Evolutionary conservation across 257 asterid species (phyloP).

Genomic region (Plantago major): DNA sequence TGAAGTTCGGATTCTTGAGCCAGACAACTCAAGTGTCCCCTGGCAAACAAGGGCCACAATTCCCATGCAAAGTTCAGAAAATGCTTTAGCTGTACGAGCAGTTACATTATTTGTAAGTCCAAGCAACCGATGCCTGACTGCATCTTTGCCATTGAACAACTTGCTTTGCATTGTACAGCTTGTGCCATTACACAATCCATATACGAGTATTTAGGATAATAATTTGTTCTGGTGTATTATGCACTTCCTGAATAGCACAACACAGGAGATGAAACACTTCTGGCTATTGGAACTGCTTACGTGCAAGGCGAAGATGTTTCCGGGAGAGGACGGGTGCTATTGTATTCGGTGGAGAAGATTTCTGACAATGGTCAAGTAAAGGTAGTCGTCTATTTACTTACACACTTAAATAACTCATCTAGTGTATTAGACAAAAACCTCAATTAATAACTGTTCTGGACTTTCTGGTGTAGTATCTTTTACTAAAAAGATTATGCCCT

Average conservation of each 20-base stretch:
- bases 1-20: constrained; percentile 93
- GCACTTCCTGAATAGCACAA: constrained; percentile 60
- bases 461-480: background rate
- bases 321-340: constrained; percentile 89
- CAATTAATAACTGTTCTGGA: too few relatives aligned
- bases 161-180: too few relatives aligned
- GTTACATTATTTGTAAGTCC: constrained; percentile 90
- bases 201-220: too few relatives aligned
- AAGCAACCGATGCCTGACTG: too few relatives aligned
- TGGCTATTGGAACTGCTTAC: constrained; percentile 97
- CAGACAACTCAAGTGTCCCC: constrained; percentile 77
- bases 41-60: constrained; percentile 89
- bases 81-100: constrained; percentile 87
- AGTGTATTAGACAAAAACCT: too few relatives aligned
- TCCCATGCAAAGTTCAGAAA: constrained; percentile 93
- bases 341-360: constrained; percentile 68
- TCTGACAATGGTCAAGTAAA: constrained; percentile 57
- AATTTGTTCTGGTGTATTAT: constrained; percentile 11
- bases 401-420: constrained; percentile 2
- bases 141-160: too few relatives aligned
- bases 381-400: constrained; percentile 42
- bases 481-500: background rate
- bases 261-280: constrained; percentile 80
- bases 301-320: constrained; percentile 99
- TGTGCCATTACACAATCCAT: background rate